Evolutionary conservation across 768 basidiomycete species (phyloP).

Genomic region (Rhizopogon salebrosus): DNA sequence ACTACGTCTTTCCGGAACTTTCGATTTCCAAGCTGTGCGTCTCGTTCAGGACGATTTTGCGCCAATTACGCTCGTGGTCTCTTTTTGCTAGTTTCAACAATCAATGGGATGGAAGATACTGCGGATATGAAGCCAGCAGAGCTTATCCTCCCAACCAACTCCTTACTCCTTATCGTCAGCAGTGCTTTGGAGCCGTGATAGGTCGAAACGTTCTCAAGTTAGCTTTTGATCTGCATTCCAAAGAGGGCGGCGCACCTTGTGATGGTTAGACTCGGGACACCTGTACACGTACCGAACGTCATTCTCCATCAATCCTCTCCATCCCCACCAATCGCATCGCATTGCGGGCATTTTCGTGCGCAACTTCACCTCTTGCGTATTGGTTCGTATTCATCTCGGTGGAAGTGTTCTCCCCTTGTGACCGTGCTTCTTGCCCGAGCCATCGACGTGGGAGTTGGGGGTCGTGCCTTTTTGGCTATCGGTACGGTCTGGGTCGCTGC

Average conservation of each 20-base stretch:
- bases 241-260: neutral
- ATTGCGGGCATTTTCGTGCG: slow-evolving; percentile 7
- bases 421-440: slow-evolving; percentile 6
- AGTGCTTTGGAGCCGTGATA: slow-evolving; percentile 1
- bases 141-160: slow-evolving; percentile 19
- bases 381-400: slow-evolving; percentile 13
- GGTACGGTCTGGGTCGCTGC: neutral
- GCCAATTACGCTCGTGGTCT: neutral
- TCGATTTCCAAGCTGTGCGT: neutral
- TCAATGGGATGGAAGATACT: slow-evolving; percentile 10
- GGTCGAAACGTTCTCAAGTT: neutral
- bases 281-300: neutral
- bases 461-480: slow-evolving; percentile 17
- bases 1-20: neutral
- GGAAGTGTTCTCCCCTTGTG: slow-evolving; percentile 8
- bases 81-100: slow-evolving; percentile 2
- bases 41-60: slow-evolving; percentile 6
- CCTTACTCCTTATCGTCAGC: slow-evolving; percentile 17
- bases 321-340: slow-evolving; percentile 21
- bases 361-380: slow-evolving; percentile 2
- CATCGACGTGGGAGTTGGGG: neutral
- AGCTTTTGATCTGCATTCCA: neutral
- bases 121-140: slow-evolving; percentile 11
- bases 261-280: neutral
- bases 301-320: neutral